Evolutionary conservation across 2,329 filamentous ascomycete genomes (phyloP), one percentile per base, ranked within the genome.

Genomic region (Neopestalotiopsis sp.): DNA sequence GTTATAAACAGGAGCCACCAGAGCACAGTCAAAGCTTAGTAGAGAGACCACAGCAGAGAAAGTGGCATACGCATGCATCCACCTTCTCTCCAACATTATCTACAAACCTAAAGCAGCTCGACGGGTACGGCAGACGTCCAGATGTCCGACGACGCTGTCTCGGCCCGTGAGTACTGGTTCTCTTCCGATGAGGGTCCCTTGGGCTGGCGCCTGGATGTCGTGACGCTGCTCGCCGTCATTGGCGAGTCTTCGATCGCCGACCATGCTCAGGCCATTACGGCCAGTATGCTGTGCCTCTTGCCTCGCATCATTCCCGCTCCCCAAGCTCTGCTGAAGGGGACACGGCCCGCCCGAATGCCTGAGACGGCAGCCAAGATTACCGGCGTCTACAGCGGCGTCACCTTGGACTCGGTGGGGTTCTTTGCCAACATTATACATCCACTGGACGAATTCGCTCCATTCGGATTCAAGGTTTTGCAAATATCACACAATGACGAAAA

Each of bases 251-350:
- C 86, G 20, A 88, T 90, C 70, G 82, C 85, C 58, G 85, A 87
- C 69, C 88, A 90, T 74, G 81, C 85, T 1, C 88, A 90, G 75
- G 82, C 86, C 65, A 84, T 90, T 70, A 90, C 88, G 2, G 84
- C 88, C n/a, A 88, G 86, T 10, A 82, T 84, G 70, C 82, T 88
- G 42, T 89, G 87, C 72, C 82, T 88, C 52, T 80, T 90, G 3
- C 89, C 89, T 34, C 85, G 89, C 63, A 84, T 91, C 65, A 84
- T 91, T 34, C 89, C 89, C 9, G 89, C 89, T 1, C 89, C 89
- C 0, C 89, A 91, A 77, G 86, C 86, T 61, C 82, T 91, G n/a
- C 80, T 91, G 61, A 88, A 87, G 69, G 83, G 88, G 10, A 80
- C 82, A 28, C 84, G 89, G 2, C 87, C 87, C 7, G 81, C 80